phyloP scores from a whole-genome alignment of 1,139 yeast species.

The Yamadazyma atmosphaerica region DNA sequence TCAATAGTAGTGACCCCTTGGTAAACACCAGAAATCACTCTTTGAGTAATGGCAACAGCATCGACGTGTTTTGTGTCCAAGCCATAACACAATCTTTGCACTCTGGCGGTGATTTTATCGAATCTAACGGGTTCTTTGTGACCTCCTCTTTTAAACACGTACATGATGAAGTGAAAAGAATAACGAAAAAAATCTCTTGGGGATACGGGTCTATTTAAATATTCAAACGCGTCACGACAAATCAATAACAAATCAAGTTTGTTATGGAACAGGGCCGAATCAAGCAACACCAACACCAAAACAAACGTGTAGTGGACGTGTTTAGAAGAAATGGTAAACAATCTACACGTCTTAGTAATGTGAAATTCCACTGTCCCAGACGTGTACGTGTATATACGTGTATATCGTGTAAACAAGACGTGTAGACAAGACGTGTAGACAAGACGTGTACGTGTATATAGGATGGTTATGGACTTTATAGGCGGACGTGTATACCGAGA shows the following conservation, averaged over 20 bases:
- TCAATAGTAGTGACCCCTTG: slow-evolving; percentile 96
- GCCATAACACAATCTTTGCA: slow-evolving; percentile 68
- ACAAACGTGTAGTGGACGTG: neutral
- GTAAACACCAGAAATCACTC: slow-evolving; percentile 87
- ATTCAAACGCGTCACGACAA: slow-evolving; percentile 7
- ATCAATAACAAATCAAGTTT: neutral
- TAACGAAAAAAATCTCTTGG: slow-evolving; percentile 4
- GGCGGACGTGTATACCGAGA: no score
- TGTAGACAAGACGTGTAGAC: slow-evolving; percentile 1
- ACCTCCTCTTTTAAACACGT: slow-evolving; percentile 67
- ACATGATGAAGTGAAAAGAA: slow-evolving; percentile 31
- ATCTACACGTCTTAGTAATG: slow-evolving; percentile 1
- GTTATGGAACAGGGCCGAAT: no score
- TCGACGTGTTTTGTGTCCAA: slow-evolving; percentile 82
- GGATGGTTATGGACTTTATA: no score
- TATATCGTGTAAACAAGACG: slow-evolving; percentile 4
- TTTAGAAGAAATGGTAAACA: slow-evolving; percentile 1
- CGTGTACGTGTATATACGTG: no score
- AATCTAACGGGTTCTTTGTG: slow-evolving; percentile 84
- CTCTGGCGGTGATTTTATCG: slow-evolving; percentile 59
- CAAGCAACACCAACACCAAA: neutral
- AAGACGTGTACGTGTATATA: slow-evolving; percentile 3
- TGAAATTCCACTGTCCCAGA: no score
- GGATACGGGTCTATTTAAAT: slow-evolving; percentile 6
- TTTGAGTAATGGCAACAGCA: slow-evolving; percentile 85